Conservation (phyloP, 805 yeast species). For the Nakazawaea wickerhamii region DNA sequence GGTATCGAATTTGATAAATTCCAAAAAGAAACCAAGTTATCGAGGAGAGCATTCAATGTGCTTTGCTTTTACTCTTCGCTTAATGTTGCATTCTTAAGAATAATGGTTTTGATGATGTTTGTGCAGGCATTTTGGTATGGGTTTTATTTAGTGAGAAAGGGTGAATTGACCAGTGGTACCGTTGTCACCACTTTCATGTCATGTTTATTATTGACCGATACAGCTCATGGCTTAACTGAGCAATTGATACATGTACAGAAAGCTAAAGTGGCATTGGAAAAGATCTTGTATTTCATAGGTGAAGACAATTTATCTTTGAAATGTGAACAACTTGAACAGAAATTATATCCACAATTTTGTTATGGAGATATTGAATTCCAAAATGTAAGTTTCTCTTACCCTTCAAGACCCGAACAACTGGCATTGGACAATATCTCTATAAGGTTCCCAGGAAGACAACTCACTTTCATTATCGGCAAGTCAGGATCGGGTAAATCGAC, state of each 20-base stretch:
- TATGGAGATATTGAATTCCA: slow-evolving; percentile 49
- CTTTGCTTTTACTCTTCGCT: slow-evolving; percentile 43
- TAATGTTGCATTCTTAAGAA: slow-evolving; percentile 53
- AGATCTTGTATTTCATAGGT: slow-evolving; percentile 38
- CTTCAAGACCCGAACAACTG: slow-evolving; percentile 42
- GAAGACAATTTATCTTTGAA: slow-evolving; percentile 4
- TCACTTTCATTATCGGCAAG: slow-evolving; percentile 70
- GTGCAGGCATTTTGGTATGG: slow-evolving; percentile 96
- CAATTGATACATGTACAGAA: slow-evolving; percentile 60
- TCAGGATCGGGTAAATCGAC: slow-evolving; percentile 97
- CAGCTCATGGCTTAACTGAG: slow-evolving; percentile 48
- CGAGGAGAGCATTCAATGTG: slow-evolving; percentile 36
- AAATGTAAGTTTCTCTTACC: slow-evolving; percentile 60
- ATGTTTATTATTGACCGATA: slow-evolving; percentile 66
- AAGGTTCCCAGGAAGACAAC: slow-evolving; percentile 35
- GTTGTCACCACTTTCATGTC: slow-evolving; percentile 82
- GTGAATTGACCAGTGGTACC: slow-evolving; percentile 48
- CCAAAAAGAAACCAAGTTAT: slow-evolving; percentile 20
- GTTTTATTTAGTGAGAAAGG: slow-evolving; percentile 49
- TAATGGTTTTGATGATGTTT: slow-evolving; percentile 65
- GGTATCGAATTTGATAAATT: slow-evolving; percentile 43
- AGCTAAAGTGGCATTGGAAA: slow-evolving; percentile 62
- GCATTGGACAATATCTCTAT: slow-evolving; percentile 46
- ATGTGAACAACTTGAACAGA: neutral
- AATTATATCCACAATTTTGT: slow-evolving; percentile 23